Evolutionary conservation across 169 alveolate species (phyloP).

Genomic region (Cryptosporidium ryanae): DNA sequence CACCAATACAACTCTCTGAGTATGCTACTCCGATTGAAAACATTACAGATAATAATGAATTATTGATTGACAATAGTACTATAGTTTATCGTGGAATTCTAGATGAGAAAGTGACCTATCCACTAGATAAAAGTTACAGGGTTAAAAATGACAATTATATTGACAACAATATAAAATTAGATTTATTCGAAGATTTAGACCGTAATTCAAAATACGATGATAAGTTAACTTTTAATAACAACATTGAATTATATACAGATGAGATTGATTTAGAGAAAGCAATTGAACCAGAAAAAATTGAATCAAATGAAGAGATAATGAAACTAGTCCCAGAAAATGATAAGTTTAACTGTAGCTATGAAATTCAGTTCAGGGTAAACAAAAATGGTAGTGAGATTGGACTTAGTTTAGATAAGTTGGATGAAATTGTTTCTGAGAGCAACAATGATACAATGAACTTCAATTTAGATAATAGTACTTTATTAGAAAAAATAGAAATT

Average conservation of each 20-base stretch:
- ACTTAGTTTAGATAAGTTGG: too few relatives aligned
- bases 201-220: too few relatives aligned
- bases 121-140: background rate
- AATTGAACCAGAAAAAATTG: slow-evolving; percentile 2
- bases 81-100: background rate
- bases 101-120: background rate
- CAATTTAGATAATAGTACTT: too few relatives aligned
- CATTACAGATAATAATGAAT: background rate
- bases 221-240: too few relatives aligned
- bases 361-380: background rate
- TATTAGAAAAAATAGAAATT: background rate
- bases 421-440: too few relatives aligned
- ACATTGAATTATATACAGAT: background rate
- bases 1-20: too few relatives aligned
- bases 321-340: background rate
- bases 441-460: too few relatives aligned
- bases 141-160: background rate
- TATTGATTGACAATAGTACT: background rate
- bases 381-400: too few relatives aligned
- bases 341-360: background rate
- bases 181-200: too few relatives aligned
- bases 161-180: too few relatives aligned
- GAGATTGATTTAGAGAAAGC: slow-evolving; percentile 4
- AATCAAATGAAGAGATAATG: background rate
- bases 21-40: background rate